A percentile compares a stretch with the other conserved stretches of the same genome.
These are phyloP conservation scores for Mytilinidion resinicola DNA, from an alignment of 495 filamentous ascomycete species.

Conservation along the genomic window DNA sequence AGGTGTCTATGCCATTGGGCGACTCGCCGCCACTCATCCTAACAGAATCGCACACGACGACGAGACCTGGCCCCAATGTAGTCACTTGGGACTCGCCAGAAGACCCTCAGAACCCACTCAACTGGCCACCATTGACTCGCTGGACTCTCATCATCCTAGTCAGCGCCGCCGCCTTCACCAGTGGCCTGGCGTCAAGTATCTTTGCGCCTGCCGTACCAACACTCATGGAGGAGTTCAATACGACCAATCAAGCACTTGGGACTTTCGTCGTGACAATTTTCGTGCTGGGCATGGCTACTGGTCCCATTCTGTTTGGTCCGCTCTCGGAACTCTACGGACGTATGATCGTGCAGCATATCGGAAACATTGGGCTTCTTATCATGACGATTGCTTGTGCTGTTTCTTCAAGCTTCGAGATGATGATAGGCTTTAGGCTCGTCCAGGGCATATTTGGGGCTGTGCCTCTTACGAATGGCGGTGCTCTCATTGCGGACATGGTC, in stretches of 20 bases:
- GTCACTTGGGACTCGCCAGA: constrained; percentile 33
- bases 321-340: constrained; percentile 61
- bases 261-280: constrained; percentile 38
- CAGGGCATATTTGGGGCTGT: constrained; percentile 47
- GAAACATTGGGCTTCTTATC: constrained; percentile 50
- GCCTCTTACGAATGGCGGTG: constrained; percentile 47
- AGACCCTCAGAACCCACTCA: constrained; percentile 41
- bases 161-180: constrained; percentile 35
- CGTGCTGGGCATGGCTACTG: constrained; percentile 51
- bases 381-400: constrained; percentile 52
- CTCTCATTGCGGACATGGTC: constrained; percentile 51
- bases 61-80: constrained; percentile 27
- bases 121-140: constrained; percentile 41
- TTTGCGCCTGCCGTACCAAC: constrained; percentile 38
- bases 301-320: constrained; percentile 55
- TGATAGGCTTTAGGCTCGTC: constrained; percentile 55
- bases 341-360: constrained; percentile 44
- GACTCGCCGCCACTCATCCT: background rate
- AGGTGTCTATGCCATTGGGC: background rate
- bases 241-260: constrained; percentile 22
- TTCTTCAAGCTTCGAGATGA: constrained; percentile 42
- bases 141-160: constrained; percentile 40
- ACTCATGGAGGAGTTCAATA: constrained; percentile 31
- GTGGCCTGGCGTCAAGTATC: constrained; percentile 34
- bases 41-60: background rate